A percentile compares a stretch with the other conserved stretches of the same genome.
These are phyloP conservation scores for Plenodomus tracheiphilus DNA, from an alignment of 2,329 filamentous ascomycete species.

Conservation along the genomic window DNA sequence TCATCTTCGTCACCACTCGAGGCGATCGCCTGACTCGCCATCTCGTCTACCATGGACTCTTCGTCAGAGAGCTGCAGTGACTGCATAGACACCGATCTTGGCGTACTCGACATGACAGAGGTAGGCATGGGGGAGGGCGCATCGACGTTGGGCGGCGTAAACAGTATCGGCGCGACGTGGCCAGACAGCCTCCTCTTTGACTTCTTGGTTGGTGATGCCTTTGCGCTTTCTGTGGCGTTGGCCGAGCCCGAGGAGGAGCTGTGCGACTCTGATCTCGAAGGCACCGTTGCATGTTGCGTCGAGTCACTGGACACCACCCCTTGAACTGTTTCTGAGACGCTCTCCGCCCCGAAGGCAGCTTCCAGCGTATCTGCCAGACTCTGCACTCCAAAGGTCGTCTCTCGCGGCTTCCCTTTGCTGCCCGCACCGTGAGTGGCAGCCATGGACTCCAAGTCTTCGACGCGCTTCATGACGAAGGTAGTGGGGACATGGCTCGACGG, in stretches of 20 bases:
- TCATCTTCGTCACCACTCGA: constrained; percentile 62
- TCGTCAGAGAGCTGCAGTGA: constrained; percentile 63
- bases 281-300: constrained; percentile 37
- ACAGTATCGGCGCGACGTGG: constrained; percentile 24
- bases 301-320: constrained; percentile 28
- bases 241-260: constrained; percentile 22
- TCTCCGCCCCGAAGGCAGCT: constrained; percentile 44
- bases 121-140: constrained; percentile 50
- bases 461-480: constrained; percentile 63
- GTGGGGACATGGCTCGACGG: constrained; percentile 50
- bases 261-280: constrained; percentile 23
- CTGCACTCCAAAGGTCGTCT: constrained; percentile 60
- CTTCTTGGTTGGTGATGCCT: constrained; percentile 22
- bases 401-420: constrained; percentile 23
- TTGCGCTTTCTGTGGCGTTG: constrained; percentile 23
- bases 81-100: constrained; percentile 62
- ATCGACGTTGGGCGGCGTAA: constrained; percentile 30
- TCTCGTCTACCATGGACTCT: constrained; percentile 58
- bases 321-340: constrained; percentile 22
- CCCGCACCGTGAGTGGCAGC: constrained; percentile 25
- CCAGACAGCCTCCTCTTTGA: constrained; percentile 27
- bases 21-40: constrained; percentile 57
- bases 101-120: constrained; percentile 60
- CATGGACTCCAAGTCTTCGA: constrained; percentile 53
- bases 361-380: constrained; percentile 59